Evolutionary conservation across 768 basidiomycete species (phyloP).

Genomic region (Phaeotremella skinneri): DNA sequence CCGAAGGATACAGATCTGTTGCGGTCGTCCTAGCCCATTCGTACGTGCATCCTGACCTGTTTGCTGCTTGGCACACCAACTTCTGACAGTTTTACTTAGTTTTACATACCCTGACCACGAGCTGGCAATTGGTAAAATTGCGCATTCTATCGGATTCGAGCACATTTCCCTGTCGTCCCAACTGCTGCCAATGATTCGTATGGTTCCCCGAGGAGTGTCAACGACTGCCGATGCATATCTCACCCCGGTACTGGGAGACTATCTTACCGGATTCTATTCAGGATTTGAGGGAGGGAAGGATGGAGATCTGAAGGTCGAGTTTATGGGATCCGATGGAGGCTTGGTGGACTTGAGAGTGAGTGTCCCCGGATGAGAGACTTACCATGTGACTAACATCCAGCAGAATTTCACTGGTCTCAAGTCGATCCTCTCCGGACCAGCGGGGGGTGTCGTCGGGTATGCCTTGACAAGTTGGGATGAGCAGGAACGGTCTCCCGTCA

Average conservation of each 20-base stretch:
- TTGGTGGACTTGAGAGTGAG: constrained; percentile 39
- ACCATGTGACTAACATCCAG: constrained; percentile 55
- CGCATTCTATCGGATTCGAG: constrained; percentile 76
- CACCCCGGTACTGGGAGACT: constrained; percentile 78
- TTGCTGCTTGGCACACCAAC: constrained; percentile 1
- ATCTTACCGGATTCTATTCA: constrained; percentile 85
- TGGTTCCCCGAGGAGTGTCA: constrained; percentile 87
- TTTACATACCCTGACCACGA: constrained; percentile 83
- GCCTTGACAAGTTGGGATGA: constrained; percentile 85
- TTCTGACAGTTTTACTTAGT: constrained; percentile 4
- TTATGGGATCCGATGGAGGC: constrained; percentile 83
- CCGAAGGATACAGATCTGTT: constrained; percentile 78
- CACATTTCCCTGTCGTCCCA: constrained; percentile 81
- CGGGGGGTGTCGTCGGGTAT: constrained; percentile 92
- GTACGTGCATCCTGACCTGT: constrained; percentile 53
- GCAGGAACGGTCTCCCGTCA: constrained; percentile 67
- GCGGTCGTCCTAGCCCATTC: constrained; percentile 90
- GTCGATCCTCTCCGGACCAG: constrained; percentile 80
- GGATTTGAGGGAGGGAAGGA: constrained; percentile 73
- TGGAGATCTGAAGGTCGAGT: constrained; percentile 65
- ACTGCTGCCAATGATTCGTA: constrained; percentile 51
- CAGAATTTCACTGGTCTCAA: constrained; percentile 85
- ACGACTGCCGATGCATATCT: constrained; percentile 94
- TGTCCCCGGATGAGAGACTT: constrained; percentile 57
- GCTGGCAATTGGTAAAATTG: constrained; percentile 65